Evolutionary conservation across 2,329 filamentous ascomycete genomes (phyloP).

Genomic region (Sphaerostilbella broomeana): DNA sequence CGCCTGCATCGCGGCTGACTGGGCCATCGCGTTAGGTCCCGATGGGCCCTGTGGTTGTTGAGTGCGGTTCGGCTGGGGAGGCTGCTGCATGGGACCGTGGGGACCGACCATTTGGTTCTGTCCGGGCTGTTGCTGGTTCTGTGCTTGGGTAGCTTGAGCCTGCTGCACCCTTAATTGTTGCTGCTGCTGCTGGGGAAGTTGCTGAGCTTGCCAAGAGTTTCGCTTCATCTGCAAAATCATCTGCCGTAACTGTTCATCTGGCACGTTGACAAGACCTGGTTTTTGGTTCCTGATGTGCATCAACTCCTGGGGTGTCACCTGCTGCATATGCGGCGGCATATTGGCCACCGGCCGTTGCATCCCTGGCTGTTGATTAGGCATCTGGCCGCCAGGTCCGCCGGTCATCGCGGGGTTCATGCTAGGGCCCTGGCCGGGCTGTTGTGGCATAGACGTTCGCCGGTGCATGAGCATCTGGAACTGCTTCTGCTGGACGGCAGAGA

Average conservation of each 20-base stretch:
- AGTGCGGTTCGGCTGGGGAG: constrained; percentile 37
- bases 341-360: constrained; percentile 22
- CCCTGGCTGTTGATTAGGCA: constrained; percentile 23
- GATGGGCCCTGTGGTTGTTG: constrained; percentile 34
- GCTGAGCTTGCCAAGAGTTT: constrained; percentile 23
- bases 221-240: constrained; percentile 30
- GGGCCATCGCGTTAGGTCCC: constrained; percentile 38
- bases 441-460: constrained; percentile 24
- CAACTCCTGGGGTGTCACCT: constrained; percentile 29
- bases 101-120: constrained; percentile 38
- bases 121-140: constrained; percentile 30
- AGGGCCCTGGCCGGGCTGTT: constrained; percentile 25
- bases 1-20: constrained; percentile 28
- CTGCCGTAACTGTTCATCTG: constrained; percentile 29
- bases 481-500: constrained; percentile 30
- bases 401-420: constrained; percentile 21
- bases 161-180: constrained; percentile 31
- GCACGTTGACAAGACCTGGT: constrained; percentile 21
- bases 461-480: constrained; percentile 34
- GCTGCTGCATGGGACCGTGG: constrained; percentile 48
- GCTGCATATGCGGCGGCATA: constrained; percentile 27
- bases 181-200: constrained; percentile 27
- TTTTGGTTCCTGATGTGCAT: constrained; percentile 23
- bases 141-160: constrained; percentile 25
- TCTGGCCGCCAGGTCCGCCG: constrained; percentile 19